These are phyloP conservation scores for Cladosporium sphaerospermum DNA, from an alignment of 2,329 filamentous ascomycete genomes.

Conservation along the genomic window DNA sequence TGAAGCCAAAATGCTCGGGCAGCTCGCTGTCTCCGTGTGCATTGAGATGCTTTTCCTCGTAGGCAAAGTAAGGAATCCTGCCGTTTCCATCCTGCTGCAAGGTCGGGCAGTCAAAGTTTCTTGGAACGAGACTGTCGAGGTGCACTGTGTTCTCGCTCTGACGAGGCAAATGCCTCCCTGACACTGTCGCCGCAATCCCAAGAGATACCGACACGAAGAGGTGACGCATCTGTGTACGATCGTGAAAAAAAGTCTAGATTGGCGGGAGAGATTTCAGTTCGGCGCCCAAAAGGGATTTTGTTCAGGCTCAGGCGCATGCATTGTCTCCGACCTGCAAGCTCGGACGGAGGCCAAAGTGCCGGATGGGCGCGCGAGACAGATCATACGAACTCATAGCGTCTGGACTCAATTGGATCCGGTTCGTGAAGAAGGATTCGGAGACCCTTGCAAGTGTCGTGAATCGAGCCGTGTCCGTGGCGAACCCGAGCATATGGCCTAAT, in stretches of 20 bases:
- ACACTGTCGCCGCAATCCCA: background rate
- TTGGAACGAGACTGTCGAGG: background rate
- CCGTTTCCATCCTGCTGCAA: background rate
- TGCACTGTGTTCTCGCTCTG: background rate
- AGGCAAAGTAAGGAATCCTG: background rate
- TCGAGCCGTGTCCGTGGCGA: too few species aligned
- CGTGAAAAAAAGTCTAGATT: too few species aligned
- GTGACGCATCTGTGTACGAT: background rate
- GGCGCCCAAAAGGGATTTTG: too few species aligned
- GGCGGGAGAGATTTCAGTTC: too few species aligned
- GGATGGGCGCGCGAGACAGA: background rate
- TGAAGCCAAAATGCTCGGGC: background rate
- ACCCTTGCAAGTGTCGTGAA: too few species aligned
- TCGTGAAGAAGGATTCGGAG: too few species aligned
- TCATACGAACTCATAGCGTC: too few species aligned
- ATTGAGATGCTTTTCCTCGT: background rate
- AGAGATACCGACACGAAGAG: background rate
- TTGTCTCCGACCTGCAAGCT: background rate
- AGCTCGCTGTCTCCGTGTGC: background rate
- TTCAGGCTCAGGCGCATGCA: background rate
- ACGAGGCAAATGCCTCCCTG: background rate
- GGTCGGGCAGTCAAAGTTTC: background rate
- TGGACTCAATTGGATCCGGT: too few species aligned
- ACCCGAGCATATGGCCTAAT: too few species aligned
- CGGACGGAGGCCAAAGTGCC: background rate